Evolutionary conservation across 1,284 basidiomycete genomes (phyloP), one percentile per base, ranked within the genome.

Genomic region (Trichosporon faecale): DNA sequence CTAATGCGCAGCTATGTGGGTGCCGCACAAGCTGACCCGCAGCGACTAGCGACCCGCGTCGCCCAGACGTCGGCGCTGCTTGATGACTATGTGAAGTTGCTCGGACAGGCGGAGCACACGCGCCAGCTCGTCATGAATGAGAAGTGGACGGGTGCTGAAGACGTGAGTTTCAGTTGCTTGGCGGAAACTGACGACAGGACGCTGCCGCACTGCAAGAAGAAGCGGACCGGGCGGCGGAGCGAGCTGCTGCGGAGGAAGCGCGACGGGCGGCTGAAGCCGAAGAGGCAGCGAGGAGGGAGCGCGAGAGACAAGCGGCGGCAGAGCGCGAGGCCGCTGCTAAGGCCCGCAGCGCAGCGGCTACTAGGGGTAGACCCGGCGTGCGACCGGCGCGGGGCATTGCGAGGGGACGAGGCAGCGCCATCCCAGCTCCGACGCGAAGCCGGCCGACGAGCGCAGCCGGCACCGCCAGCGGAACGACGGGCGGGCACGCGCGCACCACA

Each of bases 81-180:
- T 2, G 82, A 83, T 68, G 70, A 79, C 67, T 84, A 84, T 70
- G 78, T 81, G 11, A 74, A 75, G 0, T 69, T 83, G 21, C 72
- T 83, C 40, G 80, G 81, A 29, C 83, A 84, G 69, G 70, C 81
- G 46, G 79, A 82, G 68, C 82, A 83, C 69, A 82, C 81, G 0
- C 78, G 80, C 68, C 65, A 74, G 57, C 69, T 83, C 21, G 66
- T 83, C 21, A 52, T 77, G 29, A 80, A 84, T 66, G 75, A 78
- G 4, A 69, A 70, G 18, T 84, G 83, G 83, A 80, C 78, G 7
- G 83, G 83, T 4, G 74, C 76, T 12, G 64, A 72, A 18, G 82
- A 81, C 65, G 83, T 84, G 68, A 75, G 82, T 78, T 16, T 2
- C 23, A 37, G 7, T 18, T 21, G 55, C 7, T 57, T 14, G 14